These are phyloP conservation scores for Teunomyces barrocoloradensis DNA, from an alignment of 805 yeast species.

Conservation along the genomic window DNA sequence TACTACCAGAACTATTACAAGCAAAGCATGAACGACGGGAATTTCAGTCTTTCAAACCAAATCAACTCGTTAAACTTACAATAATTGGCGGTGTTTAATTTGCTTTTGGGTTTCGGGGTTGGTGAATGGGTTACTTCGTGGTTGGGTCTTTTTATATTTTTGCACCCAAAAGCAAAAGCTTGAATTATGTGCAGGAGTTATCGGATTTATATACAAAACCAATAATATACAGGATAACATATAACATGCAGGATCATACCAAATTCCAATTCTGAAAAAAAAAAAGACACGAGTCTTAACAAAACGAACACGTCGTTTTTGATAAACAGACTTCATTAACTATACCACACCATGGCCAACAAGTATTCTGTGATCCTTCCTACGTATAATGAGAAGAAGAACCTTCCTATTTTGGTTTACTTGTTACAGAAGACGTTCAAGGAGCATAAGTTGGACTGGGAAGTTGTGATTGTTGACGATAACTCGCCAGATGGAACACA, in stretches of 20 bases:
- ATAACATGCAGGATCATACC: not conserved
- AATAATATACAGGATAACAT: no score
- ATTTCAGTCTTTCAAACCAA: constrained; percentile 25
- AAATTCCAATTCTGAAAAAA: not conserved
- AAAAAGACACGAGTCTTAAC: not conserved
- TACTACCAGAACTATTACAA: constrained; percentile 11
- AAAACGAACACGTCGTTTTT: constrained; percentile 1
- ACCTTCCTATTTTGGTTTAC: constrained; percentile 65
- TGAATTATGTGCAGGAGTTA: no score
- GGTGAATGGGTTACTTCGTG: not conserved
- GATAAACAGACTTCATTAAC: not conserved
- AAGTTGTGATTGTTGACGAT: constrained; percentile 73
- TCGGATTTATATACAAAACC: no score
- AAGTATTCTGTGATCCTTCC: constrained; percentile 76
- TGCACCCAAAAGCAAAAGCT: no score
- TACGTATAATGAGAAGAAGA: constrained; percentile 70
- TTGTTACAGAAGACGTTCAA: constrained; percentile 66
- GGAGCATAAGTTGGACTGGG: constrained; percentile 63
- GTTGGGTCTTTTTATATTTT: no score
- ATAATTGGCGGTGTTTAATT: constrained; percentile 2
- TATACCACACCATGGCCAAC: constrained; percentile 17
- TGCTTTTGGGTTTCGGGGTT: constrained; percentile 1
- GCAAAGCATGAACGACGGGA: constrained; percentile 6
- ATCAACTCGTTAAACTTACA: constrained; percentile 35
- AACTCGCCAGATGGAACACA: constrained; percentile 83